Base-by-base conservation (phyloP, 1,139 yeast species). In the Protomyces inundatus region DNA sequence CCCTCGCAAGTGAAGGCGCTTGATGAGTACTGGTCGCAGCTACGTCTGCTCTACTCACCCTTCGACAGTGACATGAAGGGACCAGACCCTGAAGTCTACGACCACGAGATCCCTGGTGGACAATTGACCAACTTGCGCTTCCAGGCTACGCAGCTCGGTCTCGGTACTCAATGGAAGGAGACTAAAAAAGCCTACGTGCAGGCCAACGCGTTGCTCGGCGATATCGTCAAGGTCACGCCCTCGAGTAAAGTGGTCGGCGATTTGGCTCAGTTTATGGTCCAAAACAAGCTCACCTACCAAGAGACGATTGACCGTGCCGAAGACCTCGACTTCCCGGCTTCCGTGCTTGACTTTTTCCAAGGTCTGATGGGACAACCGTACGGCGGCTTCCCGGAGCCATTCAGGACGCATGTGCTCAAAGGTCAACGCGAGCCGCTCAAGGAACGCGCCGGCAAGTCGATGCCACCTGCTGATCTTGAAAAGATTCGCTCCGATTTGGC, bases 301-400 rank as follows among this genome's bases (percentile, higher is more conserved):
- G 99, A 93, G 73, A 95, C 95, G 67, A 80, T 80, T 75, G 87
- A 87, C 74, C 83, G 93, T 73, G 98, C 98, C 1, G 79, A 84
- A 61, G 90, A 90, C 70, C 83, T 93, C 72, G 98, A 93, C 77
- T 93, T 93, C 95, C 99, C 99, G 66, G 97, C 87, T 73, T 91
- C 98, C 16, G 97, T 93, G 40, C 82, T 93, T 74, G 98, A 95
- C 78, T 93, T 93, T 82, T 90, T 93, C 84, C 97, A 95, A 80
- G 99, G 99, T 71, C 82, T 93, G 74, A 93, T 95, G 90, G 99
- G 99, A 74, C 93, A 93, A 72, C 99, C 99, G 71, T 90, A 89
- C 75, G 98, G 98, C 70, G 99, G 99, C 6, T 93, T 95, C 95
- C 98, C 98, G 64, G 99, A 93, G 79, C 98, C 99, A 56, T 82